Evolutionary conservation across 176 grass and related monocot species (phyloP), one percentile per base, ranked within the genome.

Genomic region (Lolium multiflorum): DNA sequence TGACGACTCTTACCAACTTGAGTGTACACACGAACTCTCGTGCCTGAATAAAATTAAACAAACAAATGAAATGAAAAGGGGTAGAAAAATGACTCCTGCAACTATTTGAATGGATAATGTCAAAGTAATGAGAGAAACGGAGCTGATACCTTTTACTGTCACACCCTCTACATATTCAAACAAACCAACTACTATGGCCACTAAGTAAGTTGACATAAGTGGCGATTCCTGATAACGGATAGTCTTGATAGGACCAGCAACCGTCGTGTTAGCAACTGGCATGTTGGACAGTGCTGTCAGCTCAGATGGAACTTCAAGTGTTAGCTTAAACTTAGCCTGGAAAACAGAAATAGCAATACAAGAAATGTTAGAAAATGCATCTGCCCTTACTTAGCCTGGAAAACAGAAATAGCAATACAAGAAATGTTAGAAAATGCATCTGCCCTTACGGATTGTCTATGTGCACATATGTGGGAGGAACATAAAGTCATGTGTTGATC

Each of bases 191-290:
- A 98, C 96, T 66, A 98, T 77, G 16, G 91, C 96, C 49, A 98
- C 93, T 71, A 98, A 90, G 72, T 98, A 98, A 72, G 96, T 98
- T 14, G 93, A 98, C 96, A 98, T 98, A 78, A 92, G 88, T 47
- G 96, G 93, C 12, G 96, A 94, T 81, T 98, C 93, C 41, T 88
- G 38, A 17, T 81, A 98, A 50, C 13, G 66, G 12, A 95, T 5
- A 26, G 84, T 96, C 81, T 92, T 94, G 14, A 78, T 37, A 85
- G 77, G 72, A 20, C 93, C 87, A 59, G 55, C 28, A 58, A 79
- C 11, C 70, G 88, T 92, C 71, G 92, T 75, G 20, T 79, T 57
- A 69, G 63, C 74, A 26, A 91, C 43, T 37, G 91, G 93, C 96
- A 98, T 98, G 82, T 95, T 95, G 49, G 96, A 98, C 64, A 98